These are phyloP conservation scores for Friedmanniomyces simplex DNA, from an alignment of 495 filamentous ascomycete genomes.

Conservation along the genomic window DNA sequence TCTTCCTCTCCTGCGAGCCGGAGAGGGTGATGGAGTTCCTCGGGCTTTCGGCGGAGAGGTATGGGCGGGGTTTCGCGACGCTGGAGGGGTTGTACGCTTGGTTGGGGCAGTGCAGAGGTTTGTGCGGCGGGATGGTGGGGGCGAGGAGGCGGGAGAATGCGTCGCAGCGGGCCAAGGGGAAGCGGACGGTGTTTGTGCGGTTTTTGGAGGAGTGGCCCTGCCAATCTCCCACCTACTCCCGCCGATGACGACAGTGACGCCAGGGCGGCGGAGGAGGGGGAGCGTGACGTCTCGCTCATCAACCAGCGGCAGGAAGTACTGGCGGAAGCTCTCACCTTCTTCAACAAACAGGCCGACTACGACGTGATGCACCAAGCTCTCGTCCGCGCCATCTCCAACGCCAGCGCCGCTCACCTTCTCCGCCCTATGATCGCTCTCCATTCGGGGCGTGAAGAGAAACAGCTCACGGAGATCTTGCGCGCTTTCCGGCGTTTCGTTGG, in stretches of 20 bases:
- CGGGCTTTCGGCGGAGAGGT: slow-evolving; percentile 37
- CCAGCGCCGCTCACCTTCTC: not conserved
- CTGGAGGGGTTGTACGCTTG: slow-evolving; percentile 47
- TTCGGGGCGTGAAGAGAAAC: slow-evolving; percentile 1
- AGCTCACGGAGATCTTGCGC: slow-evolving; percentile 9
- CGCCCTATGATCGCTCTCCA: slow-evolving; percentile 4
- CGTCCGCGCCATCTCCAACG: not conserved
- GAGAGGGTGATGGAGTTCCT: slow-evolving; percentile 46
- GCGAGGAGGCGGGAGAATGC: too few species aligned
- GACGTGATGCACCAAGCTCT: slow-evolving; percentile 2
- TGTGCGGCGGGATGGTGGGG: slow-evolving; percentile 19
- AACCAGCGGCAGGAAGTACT: not conserved
- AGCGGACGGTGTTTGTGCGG: slow-evolving; percentile 37
- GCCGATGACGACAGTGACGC: slow-evolving; percentile 8
- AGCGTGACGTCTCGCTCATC: too few species aligned
- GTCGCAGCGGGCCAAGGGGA: slow-evolving; percentile 21
- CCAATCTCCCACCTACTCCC: not conserved
- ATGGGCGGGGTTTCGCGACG: slow-evolving; percentile 35
- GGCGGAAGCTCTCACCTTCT: slow-evolving; percentile 1
- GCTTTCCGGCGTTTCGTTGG: slow-evolving; percentile 8
- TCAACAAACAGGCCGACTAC: slow-evolving; percentile 25
- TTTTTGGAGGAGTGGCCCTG: slow-evolving; percentile 44
- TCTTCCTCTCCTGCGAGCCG: slow-evolving; percentile 49
- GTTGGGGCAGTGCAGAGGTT: slow-evolving; percentile 42
- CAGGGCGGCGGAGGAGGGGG: not conserved